phyloP scores from a whole-genome alignment of 208 protist genomes.

The Trypanosomatidae sp. region DNA sequence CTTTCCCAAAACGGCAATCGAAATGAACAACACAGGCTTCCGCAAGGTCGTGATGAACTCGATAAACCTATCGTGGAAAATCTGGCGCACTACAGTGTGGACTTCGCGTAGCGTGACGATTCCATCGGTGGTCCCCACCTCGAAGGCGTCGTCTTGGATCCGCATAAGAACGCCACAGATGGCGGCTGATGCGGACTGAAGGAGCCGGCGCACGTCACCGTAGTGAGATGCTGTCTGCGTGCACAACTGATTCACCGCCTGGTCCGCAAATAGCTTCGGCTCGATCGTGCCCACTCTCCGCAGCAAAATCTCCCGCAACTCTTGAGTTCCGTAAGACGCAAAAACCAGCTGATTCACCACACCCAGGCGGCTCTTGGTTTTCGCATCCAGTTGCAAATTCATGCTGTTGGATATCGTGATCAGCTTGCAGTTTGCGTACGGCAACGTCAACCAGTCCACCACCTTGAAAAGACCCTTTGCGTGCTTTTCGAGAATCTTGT shows the following conservation, averaged over 20 bases:
- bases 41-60: slow-evolving; percentile 82
- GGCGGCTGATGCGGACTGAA: slow-evolving; percentile 81
- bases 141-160: slow-evolving; percentile 47
- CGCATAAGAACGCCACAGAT: slow-evolving; percentile 83
- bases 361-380: slow-evolving; percentile 83
- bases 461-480: slow-evolving; percentile 83
- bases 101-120: slow-evolving; percentile 75
- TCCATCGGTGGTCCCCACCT: slow-evolving; percentile 32
- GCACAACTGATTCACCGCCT: slow-evolving; percentile 83
- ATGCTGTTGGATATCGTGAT: slow-evolving; percentile 92
- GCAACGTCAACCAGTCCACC: slow-evolving; percentile 86
- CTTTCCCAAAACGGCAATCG: slow-evolving; percentile 60
- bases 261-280: slow-evolving; percentile 74
- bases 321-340: slow-evolving; percentile 64
- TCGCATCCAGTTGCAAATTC: slow-evolving; percentile 81
- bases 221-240: slow-evolving; percentile 86
- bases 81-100: slow-evolving; percentile 77
- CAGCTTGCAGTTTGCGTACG: slow-evolving; percentile 79
- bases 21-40: slow-evolving; percentile 68
- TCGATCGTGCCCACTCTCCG: slow-evolving; percentile 55
- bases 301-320: slow-evolving; percentile 76
- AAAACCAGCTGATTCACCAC: slow-evolving; percentile 85
- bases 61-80: slow-evolving; percentile 89
- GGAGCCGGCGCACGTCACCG: slow-evolving; percentile 83
- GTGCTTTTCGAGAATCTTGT: slow-evolving; percentile 84